phyloP scores from a whole-genome alignment of 2,329 filamentous ascomycete genomes.

The Aspergillus fumigatus region DNA sequence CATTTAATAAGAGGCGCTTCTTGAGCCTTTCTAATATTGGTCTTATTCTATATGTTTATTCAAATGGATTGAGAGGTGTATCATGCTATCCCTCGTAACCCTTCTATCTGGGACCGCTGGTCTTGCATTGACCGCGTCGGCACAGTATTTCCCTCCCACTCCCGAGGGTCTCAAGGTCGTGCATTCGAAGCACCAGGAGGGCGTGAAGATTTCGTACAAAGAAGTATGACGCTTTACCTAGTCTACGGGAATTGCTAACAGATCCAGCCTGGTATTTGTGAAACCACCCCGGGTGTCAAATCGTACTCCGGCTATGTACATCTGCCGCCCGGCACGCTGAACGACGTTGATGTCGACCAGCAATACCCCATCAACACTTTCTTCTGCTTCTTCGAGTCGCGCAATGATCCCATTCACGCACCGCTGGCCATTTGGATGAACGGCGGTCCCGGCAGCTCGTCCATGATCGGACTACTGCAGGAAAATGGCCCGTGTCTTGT shows the following conservation, averaged over 20 bases:
- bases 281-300: conserved; percentile 53
- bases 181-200: conserved; percentile 40
- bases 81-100: conserved; percentile 11
- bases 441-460: conserved; percentile 56
- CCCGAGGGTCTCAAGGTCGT: conserved; percentile 40
- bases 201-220: conserved; percentile 45
- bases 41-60: background rate
- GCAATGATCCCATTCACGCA: conserved; percentile 49
- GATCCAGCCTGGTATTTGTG: conserved; percentile 47
- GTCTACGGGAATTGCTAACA: background rate
- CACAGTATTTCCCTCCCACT: conserved; percentile 39
- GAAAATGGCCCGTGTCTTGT: conserved; percentile 52
- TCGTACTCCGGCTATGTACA: conserved; percentile 59
- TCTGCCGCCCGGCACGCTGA: conserved; percentile 45
- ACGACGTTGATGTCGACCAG: conserved; percentile 40
- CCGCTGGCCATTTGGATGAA: conserved; percentile 60
- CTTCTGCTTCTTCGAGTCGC: conserved; percentile 62
- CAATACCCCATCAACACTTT: conserved; percentile 59
- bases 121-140: conserved; percentile 18
- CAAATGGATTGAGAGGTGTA: background rate
- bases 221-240: conserved; percentile 28
- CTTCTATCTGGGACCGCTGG: conserved; percentile 9
- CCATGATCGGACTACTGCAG: conserved; percentile 53
- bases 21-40: background rate
- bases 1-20: background rate